Evolutionary conservation across 495 filamentous ascomycete species (phyloP).

Genomic region (Neurospora sp.): DNA sequence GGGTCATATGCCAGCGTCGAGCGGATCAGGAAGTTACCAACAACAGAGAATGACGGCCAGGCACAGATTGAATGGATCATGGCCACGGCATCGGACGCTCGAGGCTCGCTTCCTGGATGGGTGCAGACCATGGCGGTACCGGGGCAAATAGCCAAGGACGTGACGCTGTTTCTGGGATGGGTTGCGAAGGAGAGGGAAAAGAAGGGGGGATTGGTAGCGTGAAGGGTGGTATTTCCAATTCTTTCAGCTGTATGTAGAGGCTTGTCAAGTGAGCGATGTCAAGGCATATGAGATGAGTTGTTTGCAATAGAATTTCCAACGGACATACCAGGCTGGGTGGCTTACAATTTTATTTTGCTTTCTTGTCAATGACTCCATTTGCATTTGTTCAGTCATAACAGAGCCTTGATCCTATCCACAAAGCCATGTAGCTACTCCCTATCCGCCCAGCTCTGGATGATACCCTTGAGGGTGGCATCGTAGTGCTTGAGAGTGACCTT

Average conservation of each 20-base stretch:
- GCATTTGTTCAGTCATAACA: not conserved
- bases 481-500: constrained; percentile 80
- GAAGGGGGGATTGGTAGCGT: not conserved
- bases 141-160: constrained; percentile 58
- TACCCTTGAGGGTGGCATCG: constrained; percentile 70
- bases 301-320: not conserved
- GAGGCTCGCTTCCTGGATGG: constrained; percentile 55
- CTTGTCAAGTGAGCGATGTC: not conserved
- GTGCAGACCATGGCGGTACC: constrained; percentile 58
- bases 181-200: constrained; percentile 31
- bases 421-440: constrained; percentile 31
- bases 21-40: constrained; percentile 32
- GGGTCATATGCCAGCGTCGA: constrained; percentile 55
- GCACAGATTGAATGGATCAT: constrained; percentile 54
- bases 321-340: not conserved
- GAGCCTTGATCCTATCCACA: not conserved
- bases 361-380: not conserved
- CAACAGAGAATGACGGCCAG: not conserved
- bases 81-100: constrained; percentile 60
- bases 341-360: not conserved
- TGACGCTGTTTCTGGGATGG: constrained; percentile 59
- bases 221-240: not conserved
- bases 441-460: constrained; percentile 88
- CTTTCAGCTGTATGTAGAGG: not conserved
- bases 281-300: not conserved